Base-by-base conservation (phyloP, 345 rosid species). In the Aegle marmelos region DNA sequence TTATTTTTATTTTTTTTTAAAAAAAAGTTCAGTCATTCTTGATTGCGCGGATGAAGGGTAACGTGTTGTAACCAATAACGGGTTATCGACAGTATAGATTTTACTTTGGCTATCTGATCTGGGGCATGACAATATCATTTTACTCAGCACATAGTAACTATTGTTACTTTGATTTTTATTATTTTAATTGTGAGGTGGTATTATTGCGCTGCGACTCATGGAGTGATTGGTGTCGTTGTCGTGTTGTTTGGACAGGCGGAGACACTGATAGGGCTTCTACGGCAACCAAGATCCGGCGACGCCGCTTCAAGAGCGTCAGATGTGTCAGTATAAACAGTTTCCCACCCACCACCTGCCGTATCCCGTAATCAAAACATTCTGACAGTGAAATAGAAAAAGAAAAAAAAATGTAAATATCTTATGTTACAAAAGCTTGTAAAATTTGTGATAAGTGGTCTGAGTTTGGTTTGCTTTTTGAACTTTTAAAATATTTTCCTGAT, bases 251-350 rank as follows among this genome's bases (percentile, higher is more conserved):
- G 80, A 82, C 97, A 92, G 97, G 97, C 97, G 21, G 93, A 90
- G 88, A 73, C 90, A 59, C 83, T 95, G 79, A 90, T 89, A 70
- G 87, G 89, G 82, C 92, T 95, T 70, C 83, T 93, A 28, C 91
- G 99, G 87, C 98, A 89, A 83, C 96, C 97, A 78, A 92, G 98
- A 91, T 91, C 97, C 89, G 86, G 88, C 82, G 78, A 83, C 84
- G 80, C 77, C 82, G 91, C 85, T 85, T 95, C 83, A 66, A 81
- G 86, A 68, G 73, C 82, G n/a, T 83, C 92, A 21, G 74, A 87
- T 62, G 76, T 81, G 85, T 86, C 87, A 79, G 91, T 48, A 6
- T 80, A 63, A 82, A 27, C 27, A 25, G 41, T 45, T 11, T 22
- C 70, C 73, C 57, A n/a, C 73, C 50, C 31, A 22, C 78, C 74